Evolutionary conservation across 345 rosid genomes (phyloP).

Genomic region (Eucalyptus pumila): DNA sequence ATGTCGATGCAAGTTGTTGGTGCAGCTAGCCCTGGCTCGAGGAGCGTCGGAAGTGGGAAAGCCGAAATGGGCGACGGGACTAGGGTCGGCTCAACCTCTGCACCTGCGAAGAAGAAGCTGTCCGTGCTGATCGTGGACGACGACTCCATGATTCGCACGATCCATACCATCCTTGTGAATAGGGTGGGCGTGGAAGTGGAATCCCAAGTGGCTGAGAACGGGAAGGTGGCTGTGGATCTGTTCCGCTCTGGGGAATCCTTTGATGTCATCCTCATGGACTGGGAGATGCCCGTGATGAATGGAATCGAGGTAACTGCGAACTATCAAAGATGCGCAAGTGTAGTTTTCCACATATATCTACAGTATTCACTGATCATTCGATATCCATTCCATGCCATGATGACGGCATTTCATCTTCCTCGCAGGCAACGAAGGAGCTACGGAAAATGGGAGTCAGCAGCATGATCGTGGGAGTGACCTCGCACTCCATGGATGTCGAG

Average conservation of each 20-base stretch:
- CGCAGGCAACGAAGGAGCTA: slow-evolving; percentile 21
- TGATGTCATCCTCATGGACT: slow-evolving; percentile 26
- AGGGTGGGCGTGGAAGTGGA: neutral
- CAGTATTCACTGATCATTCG: neutral
- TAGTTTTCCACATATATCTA: neutral
- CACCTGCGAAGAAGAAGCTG: neutral
- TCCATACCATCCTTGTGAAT: slow-evolving; percentile 1
- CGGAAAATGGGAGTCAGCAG: slow-evolving; percentile 15
- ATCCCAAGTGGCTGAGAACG: slow-evolving; percentile 4
- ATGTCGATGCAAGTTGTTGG: neutral
- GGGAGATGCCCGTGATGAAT: slow-evolving; percentile 35
- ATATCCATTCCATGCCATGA: neutral
- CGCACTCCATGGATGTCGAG: neutral
- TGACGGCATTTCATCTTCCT: neutral
- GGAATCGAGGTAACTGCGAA: slow-evolving; percentile 14
- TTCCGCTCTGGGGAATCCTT: slow-evolving; percentile 2
- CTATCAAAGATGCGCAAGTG: neutral
- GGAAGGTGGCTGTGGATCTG: slow-evolving; percentile 24
- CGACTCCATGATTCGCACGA: neutral
- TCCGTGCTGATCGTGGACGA: slow-evolving; percentile 27
- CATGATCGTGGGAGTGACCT: slow-evolving; percentile 25
- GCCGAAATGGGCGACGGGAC: neutral
- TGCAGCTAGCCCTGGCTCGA: neutral
- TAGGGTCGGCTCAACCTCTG: neutral
- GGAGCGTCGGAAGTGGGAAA: neutral